These are phyloP conservation scores for Quercus variabilis DNA, from an alignment of 306 rosid species.

Conservation along the genomic window DNA sequence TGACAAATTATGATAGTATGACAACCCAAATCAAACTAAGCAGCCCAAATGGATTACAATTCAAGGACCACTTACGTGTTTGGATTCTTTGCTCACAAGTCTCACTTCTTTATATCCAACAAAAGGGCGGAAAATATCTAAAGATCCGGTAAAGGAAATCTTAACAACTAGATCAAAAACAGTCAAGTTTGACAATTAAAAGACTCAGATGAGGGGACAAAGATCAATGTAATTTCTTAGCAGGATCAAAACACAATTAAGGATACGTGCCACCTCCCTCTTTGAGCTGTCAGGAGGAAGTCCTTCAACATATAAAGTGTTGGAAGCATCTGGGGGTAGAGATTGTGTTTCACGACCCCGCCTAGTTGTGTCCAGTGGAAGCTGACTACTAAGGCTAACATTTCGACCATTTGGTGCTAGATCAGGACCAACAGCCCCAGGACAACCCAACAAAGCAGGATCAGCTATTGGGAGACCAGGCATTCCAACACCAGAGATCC, in stretches of 20 bases:
- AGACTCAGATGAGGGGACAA: conserved; percentile 3
- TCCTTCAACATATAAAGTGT: conserved; percentile 88
- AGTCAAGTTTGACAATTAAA: neutral
- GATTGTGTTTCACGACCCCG: conserved; percentile 68
- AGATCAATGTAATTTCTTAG: conserved; percentile 7
- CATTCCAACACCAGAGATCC: conserved; percentile 51
- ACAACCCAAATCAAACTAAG: conserved; percentile 10
- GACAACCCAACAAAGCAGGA: conserved; percentile 52
- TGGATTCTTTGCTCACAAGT: conserved; percentile 83
- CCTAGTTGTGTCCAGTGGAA: conserved; percentile 55
- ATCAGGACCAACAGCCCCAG: conserved; percentile 56
- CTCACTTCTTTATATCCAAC: conserved; percentile 94
- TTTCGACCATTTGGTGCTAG: conserved; percentile 53
- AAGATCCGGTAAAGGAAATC: conserved; percentile 27
- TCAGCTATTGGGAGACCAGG: conserved; percentile 50
- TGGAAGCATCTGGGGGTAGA: conserved; percentile 87
- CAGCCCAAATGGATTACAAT: conserved; percentile 1
- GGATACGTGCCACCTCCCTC: conserved; percentile 95
- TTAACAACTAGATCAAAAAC: neutral
- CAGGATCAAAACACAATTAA: conserved; percentile 26
- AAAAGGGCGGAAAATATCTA: conserved; percentile 94
- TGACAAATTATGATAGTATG: neutral
- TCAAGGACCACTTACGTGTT: conserved; percentile 55
- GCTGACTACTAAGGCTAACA: conserved; percentile 53
- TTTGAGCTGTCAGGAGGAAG: conserved; percentile 79